phyloP scores from a whole-genome alignment of 805 yeast species.

The Isabelozyma rhagii region DNA sequence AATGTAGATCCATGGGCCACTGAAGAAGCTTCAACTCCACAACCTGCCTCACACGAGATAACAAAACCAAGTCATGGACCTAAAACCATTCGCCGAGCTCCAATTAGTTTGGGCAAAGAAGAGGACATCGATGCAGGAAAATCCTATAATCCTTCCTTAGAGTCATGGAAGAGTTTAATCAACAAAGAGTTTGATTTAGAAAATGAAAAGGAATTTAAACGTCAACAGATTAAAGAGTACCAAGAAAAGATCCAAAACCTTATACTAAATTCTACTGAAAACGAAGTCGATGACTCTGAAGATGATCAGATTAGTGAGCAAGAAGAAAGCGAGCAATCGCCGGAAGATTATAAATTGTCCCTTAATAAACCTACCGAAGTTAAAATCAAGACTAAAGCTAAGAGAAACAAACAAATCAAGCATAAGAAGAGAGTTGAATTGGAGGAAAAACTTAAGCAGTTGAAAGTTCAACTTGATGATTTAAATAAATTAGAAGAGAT shows the following conservation, averaged over 20 bases:
- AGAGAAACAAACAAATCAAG: constrained; percentile 68
- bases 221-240: constrained; percentile 59
- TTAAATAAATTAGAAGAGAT: constrained; percentile 40
- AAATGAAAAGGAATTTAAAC: constrained; percentile 61
- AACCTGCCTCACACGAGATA: constrained; percentile 16
- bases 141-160: constrained; percentile 87
- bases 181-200: constrained; percentile 64
- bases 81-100: constrained; percentile 47
- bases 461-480: constrained; percentile 61
- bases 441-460: constrained; percentile 52
- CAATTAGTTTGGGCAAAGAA: constrained; percentile 46
- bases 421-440: constrained; percentile 58
- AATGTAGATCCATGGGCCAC: constrained; percentile 71
- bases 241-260: constrained; percentile 61
- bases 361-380: constrained; percentile 65
- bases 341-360: constrained; percentile 49
- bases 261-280: constrained; percentile 59
- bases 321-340: constrained; percentile 25
- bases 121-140: constrained; percentile 77
- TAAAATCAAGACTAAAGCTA: constrained; percentile 72
- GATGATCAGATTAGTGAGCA: constrained; percentile 35
- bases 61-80: constrained; percentile 53
- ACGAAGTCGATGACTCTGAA: constrained; percentile 46
- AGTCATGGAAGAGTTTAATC: constrained; percentile 76
- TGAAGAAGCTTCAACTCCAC: constrained; percentile 16